These are phyloP conservation scores for Pisolithus marmoratus DNA, from an alignment of 768 basidiomycete species.

Conservation along the genomic window DNA sequence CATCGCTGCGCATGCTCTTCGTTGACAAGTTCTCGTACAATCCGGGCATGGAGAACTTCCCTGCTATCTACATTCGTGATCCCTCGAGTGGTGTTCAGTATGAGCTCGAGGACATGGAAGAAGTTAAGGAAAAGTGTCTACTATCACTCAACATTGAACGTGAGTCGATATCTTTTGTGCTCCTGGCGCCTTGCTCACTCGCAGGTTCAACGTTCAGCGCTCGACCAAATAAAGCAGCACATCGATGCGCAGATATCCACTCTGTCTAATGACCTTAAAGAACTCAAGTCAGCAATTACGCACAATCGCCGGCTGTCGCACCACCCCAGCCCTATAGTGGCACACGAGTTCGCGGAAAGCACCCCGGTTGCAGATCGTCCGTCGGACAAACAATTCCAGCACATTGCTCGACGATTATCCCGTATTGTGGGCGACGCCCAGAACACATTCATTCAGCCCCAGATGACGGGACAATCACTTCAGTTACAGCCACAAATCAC, in stretches of 20 bases:
- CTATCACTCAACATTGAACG: constrained; percentile 95
- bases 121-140: constrained; percentile 83
- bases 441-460: constrained; percentile 40
- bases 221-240: constrained; percentile 98
- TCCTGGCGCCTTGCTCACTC: constrained; percentile 4
- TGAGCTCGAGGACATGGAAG: constrained; percentile 91
- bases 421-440: constrained; percentile 51
- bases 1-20: constrained; percentile 79
- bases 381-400: constrained; percentile 67
- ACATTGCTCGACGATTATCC: constrained; percentile 68
- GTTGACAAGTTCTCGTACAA: constrained; percentile 94
- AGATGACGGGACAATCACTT: constrained; percentile 64
- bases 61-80: constrained; percentile 93
- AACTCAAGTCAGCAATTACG: constrained; percentile 65
- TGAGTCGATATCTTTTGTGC: constrained; percentile 41
- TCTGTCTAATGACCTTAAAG: constrained; percentile 85
- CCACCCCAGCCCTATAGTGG: constrained; percentile 41
- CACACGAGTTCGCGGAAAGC: constrained; percentile 56
- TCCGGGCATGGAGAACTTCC: constrained; percentile 89
- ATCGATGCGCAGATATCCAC: constrained; percentile 87
- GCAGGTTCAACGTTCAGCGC: constrained; percentile 65
- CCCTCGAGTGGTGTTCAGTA: constrained; percentile 90
- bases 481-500: constrained; percentile 60
- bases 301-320: constrained; percentile 49
- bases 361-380: constrained; percentile 65